Evolutionary conservation across 2,329 filamentous ascomycete genomes (phyloP).

Genomic region (Fonsecaea monophora): DNA sequence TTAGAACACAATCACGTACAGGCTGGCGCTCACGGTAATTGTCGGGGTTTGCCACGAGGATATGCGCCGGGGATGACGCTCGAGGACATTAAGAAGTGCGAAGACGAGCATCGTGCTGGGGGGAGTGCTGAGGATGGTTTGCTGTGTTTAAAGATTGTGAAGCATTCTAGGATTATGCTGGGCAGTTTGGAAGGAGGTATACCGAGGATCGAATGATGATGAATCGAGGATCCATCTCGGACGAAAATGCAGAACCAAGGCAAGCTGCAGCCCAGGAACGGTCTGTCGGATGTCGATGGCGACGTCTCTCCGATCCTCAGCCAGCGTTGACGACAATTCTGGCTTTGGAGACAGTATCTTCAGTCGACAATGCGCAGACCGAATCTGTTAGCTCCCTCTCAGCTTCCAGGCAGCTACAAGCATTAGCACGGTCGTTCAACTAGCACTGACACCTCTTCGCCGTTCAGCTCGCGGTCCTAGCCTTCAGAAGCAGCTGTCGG

Average conservation of each 20-base stretch:
- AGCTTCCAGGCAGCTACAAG: too few relatives aligned
- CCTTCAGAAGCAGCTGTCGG: background rate
- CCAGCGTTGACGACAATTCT: too few relatives aligned
- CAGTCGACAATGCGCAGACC: too few relatives aligned
- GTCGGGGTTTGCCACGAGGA: constrained; percentile 24
- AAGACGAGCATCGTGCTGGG: constrained; percentile 21
- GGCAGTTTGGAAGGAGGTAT: constrained; percentile 32
- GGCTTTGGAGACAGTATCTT: too few relatives aligned
- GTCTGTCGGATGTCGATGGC: too few relatives aligned
- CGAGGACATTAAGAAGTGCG: constrained; percentile 26
- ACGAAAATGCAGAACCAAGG: background rate
- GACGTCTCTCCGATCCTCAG: too few relatives aligned
- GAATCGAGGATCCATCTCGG: background rate
- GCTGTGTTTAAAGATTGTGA: constrained; percentile 42
- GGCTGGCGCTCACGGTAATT: background rate
- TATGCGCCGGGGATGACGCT: constrained; percentile 33
- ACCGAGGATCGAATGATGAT: constrained; percentile 21
- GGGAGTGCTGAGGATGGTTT: constrained; percentile 32
- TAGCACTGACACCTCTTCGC: too few relatives aligned
- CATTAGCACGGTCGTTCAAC: too few relatives aligned
- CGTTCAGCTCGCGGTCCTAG: background rate
- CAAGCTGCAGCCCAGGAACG: too few relatives aligned
- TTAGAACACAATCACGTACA: constrained; percentile 15
- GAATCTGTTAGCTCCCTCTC: too few relatives aligned
- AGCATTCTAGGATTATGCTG: constrained; percentile 40